These are phyloP conservation scores for Verticillium albo-atrum DNA, from an alignment of 2,329 filamentous ascomycete genomes.

Conservation along the genomic window DNA sequence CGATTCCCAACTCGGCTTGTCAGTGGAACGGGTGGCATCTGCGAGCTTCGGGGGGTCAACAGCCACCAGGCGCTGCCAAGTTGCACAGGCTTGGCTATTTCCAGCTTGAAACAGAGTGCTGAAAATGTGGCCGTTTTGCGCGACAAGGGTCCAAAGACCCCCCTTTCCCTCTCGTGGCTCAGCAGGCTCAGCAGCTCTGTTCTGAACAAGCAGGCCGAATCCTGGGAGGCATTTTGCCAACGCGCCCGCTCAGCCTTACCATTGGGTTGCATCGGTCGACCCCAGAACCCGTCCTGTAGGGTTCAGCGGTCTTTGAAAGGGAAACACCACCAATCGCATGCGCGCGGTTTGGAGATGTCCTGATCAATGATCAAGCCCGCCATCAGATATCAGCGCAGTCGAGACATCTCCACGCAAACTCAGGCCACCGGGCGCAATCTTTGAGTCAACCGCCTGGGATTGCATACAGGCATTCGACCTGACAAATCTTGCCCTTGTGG, in stretches of 20 bases:
- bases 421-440: neutral
- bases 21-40: no score
- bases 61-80: no score
- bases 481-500: neutral
- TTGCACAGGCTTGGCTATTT: neutral
- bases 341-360: neutral
- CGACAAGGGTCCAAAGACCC: neutral
- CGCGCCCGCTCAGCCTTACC: constrained; percentile 1
- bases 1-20: no score
- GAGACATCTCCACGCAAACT: neutral
- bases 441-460: neutral
- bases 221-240: neutral
- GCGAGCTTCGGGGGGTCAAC: no score
- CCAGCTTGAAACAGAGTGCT: neutral
- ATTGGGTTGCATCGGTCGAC: neutral
- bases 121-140: neutral
- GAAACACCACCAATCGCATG: neutral
- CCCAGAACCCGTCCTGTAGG: neutral
- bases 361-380: neutral
- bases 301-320: neutral
- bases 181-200: neutral
- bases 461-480: neutral
- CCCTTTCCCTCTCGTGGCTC: neutral
- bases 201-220: neutral
- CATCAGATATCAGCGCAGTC: neutral